Percentiles rank a stretch among this genome's conserved stretches.
Conservation (phyloP, 805 yeast genomes). For the Nakazawaea molendinolei region DNA sequence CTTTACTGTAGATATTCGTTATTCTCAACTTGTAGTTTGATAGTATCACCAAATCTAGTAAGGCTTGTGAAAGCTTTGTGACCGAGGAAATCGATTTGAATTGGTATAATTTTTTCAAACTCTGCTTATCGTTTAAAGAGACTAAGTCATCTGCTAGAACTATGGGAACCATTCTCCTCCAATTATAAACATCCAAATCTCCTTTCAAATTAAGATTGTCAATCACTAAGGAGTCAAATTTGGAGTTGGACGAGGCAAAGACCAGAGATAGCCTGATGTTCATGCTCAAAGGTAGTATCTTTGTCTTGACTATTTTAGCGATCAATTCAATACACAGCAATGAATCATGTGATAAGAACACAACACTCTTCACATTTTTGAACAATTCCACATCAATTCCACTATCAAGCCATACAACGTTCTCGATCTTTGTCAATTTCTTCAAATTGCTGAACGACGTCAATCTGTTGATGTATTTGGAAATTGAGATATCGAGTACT, state of each 20-base stretch:
- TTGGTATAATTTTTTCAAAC: conserved; percentile 35
- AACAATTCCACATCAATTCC: conserved; percentile 8
- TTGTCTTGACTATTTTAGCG: conserved; percentile 6
- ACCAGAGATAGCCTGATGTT: conserved; percentile 13
- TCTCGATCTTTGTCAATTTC: conserved; percentile 18
- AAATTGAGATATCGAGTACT: conserved; percentile 16
- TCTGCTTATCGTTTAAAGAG: conserved; percentile 30
- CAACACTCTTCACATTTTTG: conserved; percentile 16
- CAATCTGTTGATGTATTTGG: conserved; percentile 20
- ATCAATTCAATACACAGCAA: conserved; percentile 4
- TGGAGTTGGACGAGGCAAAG: conserved; percentile 10
- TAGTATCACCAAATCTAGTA: conserved; percentile 36
- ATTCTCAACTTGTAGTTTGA: conserved; percentile 39
- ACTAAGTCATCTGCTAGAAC: conserved; percentile 33
- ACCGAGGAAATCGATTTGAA: conserved; percentile 39
- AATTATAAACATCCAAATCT: conserved; percentile 18
- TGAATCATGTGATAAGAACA: conserved; percentile 14
- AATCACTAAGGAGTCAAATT: conserved; percentile 8
- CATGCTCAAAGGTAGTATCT: conserved; percentile 8
- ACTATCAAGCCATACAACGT: conserved; percentile 25
- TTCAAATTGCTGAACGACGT: conserved; percentile 22
- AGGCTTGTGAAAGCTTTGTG: conserved; percentile 38
- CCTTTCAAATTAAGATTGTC: conserved; percentile 22
- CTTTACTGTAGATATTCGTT: conserved; percentile 54
- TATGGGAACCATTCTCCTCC: conserved; percentile 17